Evolutionary conservation across 176 grass and related monocot species (phyloP), one percentile per base, ranked within the genome.

Genomic region (Melocanna baccifera): DNA sequence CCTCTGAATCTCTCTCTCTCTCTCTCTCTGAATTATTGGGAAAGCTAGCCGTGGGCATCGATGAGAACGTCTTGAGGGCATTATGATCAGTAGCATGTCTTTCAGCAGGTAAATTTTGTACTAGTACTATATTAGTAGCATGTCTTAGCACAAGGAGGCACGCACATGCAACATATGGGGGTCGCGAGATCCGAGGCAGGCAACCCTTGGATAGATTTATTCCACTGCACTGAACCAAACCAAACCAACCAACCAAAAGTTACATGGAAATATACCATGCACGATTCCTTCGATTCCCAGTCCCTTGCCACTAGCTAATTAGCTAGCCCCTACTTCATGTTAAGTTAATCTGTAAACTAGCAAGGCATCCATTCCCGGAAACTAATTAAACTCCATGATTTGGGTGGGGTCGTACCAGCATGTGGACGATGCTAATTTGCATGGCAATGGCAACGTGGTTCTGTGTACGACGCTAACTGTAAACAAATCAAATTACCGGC

Each of bases 91-190:
- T 36, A 36, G 34, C 34, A 36, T 36, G 34, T 36, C 76, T 28
- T 71, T 25, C 22, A 3, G 18, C 59, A 10, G 68, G 61, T n/a
- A 41, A 78, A 87, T 40, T 19, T 13, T 50, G 23, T 52, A 73
- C 26, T 39, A 69, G 0, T 13, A 41, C 67, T 34, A 47, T 80
- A 80, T 63, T 65, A n/a, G 76, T 79, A 39, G 34, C 61, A 18
- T 86, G 88, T 73, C 84, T 58, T 45, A 22, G 39, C 73, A 36
- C 45, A 12, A 56, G 88, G 83, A 77, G 83, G 71, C 71, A 77
- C 43, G 43, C 78, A 82, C 79, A 90, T 86, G 84, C 83, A 76
- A 34, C 26, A 36, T 62, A 9, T n/a, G 25, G n/a, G 76, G 36
- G 41, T 78, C 10, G 37, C 72, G 62, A 81, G 83, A 89, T 86